Base-by-base conservation (phyloP, 2,329 filamentous ascomycete species). In the Pyricularia pennisetigena region DNA sequence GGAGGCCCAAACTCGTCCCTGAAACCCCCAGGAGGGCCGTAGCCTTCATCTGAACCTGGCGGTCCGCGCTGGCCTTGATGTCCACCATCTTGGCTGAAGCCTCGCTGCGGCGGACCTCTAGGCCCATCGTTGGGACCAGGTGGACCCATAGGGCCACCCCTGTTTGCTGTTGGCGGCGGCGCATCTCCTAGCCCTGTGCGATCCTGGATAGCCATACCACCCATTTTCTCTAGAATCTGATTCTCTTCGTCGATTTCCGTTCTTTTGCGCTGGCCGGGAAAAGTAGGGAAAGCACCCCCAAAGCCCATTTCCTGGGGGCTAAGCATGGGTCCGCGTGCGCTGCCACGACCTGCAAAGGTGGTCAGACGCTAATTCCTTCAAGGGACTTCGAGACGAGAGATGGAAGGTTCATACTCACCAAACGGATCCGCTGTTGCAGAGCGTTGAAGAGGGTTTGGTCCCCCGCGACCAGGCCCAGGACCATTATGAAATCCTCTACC, bases 1-100 rank as follows among this genome's bases (percentile, higher is more conserved):
- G 84, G 85, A 2, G 83, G 82, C 0, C 79, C 84, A 71, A 84
- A 87, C 64, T 80, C 78, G 23, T 81, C 78, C 9, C 75, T 74
- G 70, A 78, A 80, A 3, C 77, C 76, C 16, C 68, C 72, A 3
- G 64, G 68, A 6, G 71, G 71, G 6, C 75, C 77, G 69, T 79
- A 79, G 4, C 75, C 76, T 68, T 75, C 75, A 7, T 75, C 73
- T 28, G 68, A 72, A 6, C 76, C 65, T 20, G 30, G 74, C 14
- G 74, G 72, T 4, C 72, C 70, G 26, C 68, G 70, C 20, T 73
- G 70, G 32, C 74, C 74, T 32, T 72, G 71, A 67, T 75, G 75
- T 65, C 72, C 76, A 67, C 72, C 75, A 67, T 35, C 74, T 10
- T 73, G 68, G 54, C 72, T 71, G 35, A 61, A 72, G 4, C 57